Base-by-base conservation (phyloP, 148 eudicot genomes). In the Cornus controversa region DNA sequence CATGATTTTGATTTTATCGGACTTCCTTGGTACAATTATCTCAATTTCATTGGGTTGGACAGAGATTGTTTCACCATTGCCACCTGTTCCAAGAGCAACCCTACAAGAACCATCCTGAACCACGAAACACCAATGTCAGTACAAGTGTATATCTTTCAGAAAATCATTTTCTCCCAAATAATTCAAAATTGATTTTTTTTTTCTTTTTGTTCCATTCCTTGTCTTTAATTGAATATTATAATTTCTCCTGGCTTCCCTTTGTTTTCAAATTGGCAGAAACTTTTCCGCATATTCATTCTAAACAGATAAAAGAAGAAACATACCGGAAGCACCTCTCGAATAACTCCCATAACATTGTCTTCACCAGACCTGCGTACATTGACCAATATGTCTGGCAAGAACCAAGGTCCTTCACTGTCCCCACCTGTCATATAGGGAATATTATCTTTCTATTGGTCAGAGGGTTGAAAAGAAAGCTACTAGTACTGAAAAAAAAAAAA, bases 241-340 rank as follows among this genome's bases (percentile, higher is more conserved):
- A 40, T 40, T 9, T 7, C 45, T 8, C 45, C 10, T 3, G 45
- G 45, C 1, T 40, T 40, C 45, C 45, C 0, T 31, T 31, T 31
- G 34, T 31, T 31, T 31, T 31, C 10, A 45, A 45, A 45, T 45
- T 45, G 7, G 13, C 10, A 45, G 50, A 45, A 45, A 11, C 1
- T 8, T 45, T 45, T 45, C 8, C 8, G 50, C 13, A 45, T 45
- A 45, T 45, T 1, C 13, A 45, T 45, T 45, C 50, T 45, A 45
- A 45, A 45, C 10, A 45, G 50, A 45, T 1, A 60, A 60, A n/a
- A 60, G 6, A 60, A 67, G 0, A 62, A 54, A 84, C 91, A 82
- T 92, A 96, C 99, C 90, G 89, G 77, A 45, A 96, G 90, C 74
- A 96, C 91, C 45, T 96, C 99, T 53, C 90, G 91, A 62, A 94